These are phyloP conservation scores for Sphaerulina populicola DNA, from an alignment of 2,329 filamentous ascomycete genomes.

Conservation along the genomic window DNA sequence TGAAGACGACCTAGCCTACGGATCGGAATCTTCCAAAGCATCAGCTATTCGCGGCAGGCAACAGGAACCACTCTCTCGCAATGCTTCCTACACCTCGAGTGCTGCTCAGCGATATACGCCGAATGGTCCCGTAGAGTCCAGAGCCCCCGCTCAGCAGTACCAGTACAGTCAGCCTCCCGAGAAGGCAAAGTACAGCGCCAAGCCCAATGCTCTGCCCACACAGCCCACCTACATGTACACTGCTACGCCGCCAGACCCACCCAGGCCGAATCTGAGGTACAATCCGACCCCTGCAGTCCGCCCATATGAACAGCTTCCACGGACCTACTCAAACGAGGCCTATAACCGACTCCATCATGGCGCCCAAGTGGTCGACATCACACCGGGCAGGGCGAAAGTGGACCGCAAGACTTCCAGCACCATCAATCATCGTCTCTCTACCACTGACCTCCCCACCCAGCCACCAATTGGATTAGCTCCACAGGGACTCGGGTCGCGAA, in stretches of 20 bases:
- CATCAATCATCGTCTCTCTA: conserved; percentile 17
- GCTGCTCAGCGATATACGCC: conserved; percentile 20
- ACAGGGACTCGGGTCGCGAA: conserved; percentile 34
- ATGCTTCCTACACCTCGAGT: conserved; percentile 18
- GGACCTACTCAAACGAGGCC: conserved; percentile 20
- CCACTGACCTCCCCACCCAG: conserved; percentile 6
- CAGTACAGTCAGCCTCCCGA: conserved; percentile 37
- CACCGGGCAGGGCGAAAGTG: conserved; percentile 29
- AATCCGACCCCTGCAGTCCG: conserved; percentile 15
- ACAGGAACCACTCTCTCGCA: conserved; percentile 12
- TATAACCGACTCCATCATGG: conserved; percentile 19
- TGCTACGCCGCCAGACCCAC: conserved; percentile 17
- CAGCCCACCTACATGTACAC: conserved; percentile 12
- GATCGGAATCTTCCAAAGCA: conserved; percentile 16
- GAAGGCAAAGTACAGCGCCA: conserved; percentile 39
- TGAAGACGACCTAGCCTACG: conserved; percentile 31
- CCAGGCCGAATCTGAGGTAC: conserved; percentile 12
- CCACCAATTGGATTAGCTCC: conserved; percentile 20
- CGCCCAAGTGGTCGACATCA: conserved; percentile 37
- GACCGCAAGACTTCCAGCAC: conserved; percentile 17
- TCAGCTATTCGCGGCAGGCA: conserved; percentile 4
- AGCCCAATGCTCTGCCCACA: conserved; percentile 20
- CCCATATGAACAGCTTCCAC: conserved; percentile 17
- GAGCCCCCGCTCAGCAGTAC: conserved; percentile 16
- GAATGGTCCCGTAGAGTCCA: conserved; percentile 21